Conservation (phyloP, 208 protist genomes). For the Tritrichomonas foetus region DNA sequence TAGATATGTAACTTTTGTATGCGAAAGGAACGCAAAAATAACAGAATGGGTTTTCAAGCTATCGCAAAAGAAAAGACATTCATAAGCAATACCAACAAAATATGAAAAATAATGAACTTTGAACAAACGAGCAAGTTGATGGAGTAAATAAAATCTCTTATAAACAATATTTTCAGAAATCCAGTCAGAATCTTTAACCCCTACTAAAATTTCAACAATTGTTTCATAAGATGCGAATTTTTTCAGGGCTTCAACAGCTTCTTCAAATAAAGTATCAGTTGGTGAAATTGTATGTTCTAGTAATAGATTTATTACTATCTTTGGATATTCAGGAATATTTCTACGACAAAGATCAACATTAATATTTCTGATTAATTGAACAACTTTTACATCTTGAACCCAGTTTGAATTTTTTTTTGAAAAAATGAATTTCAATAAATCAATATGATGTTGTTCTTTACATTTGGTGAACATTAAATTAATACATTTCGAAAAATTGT, state of each 20-base stretch:
- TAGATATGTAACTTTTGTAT: not conserved
- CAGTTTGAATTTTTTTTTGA: not conserved
- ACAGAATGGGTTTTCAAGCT: not conserved
- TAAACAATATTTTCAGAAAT: not conserved
- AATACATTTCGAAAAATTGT: not conserved
- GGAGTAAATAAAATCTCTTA: not conserved
- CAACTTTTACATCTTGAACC: not conserved
- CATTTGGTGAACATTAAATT: not conserved
- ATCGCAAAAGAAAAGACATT: not conserved
- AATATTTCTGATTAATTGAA: not conserved
- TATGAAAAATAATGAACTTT: not conserved
- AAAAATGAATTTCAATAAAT: not conserved
- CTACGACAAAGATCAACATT: not conserved
- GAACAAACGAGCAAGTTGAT: not conserved
- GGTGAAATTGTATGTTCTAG: not conserved
- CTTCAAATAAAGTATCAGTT: not conserved
- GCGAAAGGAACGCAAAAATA: not conserved
- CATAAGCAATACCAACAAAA: not conserved
- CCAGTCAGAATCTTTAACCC: not conserved
- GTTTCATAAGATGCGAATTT: not conserved
- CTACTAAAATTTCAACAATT: not conserved
- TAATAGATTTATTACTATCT: not conserved
- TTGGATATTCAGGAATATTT: not conserved
- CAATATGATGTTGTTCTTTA: not conserved
- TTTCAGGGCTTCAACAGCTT: not conserved